A percentile compares a stretch with the other conserved stretches of the same genome.
Evolutionary conservation across 208 protist genomes (phyloP).

Genomic region (Leishmania martiniquensis): DNA sequence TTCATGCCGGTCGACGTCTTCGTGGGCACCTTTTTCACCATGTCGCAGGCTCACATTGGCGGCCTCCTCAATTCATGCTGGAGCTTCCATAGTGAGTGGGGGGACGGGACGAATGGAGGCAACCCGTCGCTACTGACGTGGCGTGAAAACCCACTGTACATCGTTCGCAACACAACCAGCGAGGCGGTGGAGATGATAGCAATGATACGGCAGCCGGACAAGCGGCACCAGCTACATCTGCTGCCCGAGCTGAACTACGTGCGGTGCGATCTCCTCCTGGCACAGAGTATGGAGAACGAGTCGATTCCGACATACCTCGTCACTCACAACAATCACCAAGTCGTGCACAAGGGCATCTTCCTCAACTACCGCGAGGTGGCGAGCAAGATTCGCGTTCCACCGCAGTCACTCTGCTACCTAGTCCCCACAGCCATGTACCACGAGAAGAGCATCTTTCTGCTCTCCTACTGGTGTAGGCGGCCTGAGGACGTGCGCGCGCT

Average conservation of each 20-base stretch:
- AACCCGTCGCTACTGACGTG: constrained; percentile 70
- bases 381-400: constrained; percentile 55
- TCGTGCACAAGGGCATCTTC: constrained; percentile 69
- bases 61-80: constrained; percentile 44
- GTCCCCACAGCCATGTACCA: constrained; percentile 76
- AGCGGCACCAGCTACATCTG: constrained; percentile 70
- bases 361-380: constrained; percentile 68
- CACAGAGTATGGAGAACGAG: constrained; percentile 38
- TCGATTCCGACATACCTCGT: constrained; percentile 73
- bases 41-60: constrained; percentile 46
- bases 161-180: constrained; percentile 45
- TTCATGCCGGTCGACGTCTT: constrained; percentile 67
- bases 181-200: constrained; percentile 51
- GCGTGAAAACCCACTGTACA: constrained; percentile 77
- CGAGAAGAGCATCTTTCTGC: constrained; percentile 68
- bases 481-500: constrained; percentile 38
- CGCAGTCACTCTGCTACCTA: constrained; percentile 68
- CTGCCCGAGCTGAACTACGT: constrained; percentile 65
- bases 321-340: constrained; percentile 76
- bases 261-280: constrained; percentile 62
- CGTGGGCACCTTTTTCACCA: constrained; percentile 40
- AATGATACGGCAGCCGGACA: constrained; percentile 77
- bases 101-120: constrained; percentile 64
- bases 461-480: constrained; percentile 72
- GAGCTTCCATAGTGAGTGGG: constrained; percentile 80